Evolutionary conservation across 441 rosid species (phyloP).

Genomic region (Adansonia rubrostipa): DNA sequence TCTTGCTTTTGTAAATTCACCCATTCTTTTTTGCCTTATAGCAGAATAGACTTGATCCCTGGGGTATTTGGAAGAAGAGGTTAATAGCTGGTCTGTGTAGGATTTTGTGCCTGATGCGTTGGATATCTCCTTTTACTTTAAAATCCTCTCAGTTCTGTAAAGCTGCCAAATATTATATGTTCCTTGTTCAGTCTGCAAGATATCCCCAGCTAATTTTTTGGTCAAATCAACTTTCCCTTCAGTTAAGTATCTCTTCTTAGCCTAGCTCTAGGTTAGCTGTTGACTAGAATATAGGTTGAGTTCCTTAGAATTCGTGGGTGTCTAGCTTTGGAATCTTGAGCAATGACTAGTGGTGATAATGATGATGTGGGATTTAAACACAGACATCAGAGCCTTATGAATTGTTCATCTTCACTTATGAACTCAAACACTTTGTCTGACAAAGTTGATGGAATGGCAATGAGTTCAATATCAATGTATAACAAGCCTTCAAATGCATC

Average conservation of each 20-base stretch:
- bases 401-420: constrained; percentile 52
- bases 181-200: constrained; percentile 70
- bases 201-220: constrained; percentile 55
- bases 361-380: constrained; percentile 55
- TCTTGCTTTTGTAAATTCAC: too few relatives aligned
- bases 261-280: constrained; percentile 31
- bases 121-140: constrained; percentile 54
- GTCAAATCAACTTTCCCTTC: constrained; percentile 54
- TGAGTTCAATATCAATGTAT: constrained; percentile 46
- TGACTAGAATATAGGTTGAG: constrained; percentile 21
- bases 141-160: constrained; percentile 53
- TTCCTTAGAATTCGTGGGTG: constrained; percentile 39
- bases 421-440: constrained; percentile 31
- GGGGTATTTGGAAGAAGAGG: constrained; percentile 45
- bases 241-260: constrained; percentile 38
- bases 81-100: constrained; percentile 50
- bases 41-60: constrained; percentile 42
- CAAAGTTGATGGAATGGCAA: constrained; percentile 45
- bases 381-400: constrained; percentile 47
- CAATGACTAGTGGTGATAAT: constrained; percentile 63
- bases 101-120: constrained; percentile 74
- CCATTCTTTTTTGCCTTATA: constrained; percentile 36
- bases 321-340: constrained; percentile 39
- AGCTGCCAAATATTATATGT: constrained; percentile 60
- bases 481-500: constrained; percentile 40